phyloP scores from a whole-genome alignment of 2,329 filamentous ascomycete genomes.

The Diaporthe sp. region DNA sequence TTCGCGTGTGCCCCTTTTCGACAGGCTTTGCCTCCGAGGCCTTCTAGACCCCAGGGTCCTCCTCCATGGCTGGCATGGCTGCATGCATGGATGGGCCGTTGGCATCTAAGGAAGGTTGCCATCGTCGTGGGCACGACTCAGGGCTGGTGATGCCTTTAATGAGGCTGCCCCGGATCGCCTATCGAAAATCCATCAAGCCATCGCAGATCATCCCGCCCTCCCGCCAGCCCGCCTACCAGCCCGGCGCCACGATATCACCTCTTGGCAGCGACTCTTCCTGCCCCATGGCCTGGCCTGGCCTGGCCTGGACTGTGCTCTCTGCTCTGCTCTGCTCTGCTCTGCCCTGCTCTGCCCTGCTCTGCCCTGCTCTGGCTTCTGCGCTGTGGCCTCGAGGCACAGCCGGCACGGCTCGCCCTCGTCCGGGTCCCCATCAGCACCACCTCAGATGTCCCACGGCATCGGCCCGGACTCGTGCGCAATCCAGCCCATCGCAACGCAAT shows the following conservation, averaged over 20 bases:
- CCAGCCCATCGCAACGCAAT: conserved; percentile 11
- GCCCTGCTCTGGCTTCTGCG: neutral
- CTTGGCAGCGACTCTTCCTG: conserved; percentile 1
- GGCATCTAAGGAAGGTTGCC: neutral
- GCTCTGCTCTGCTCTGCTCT: neutral
- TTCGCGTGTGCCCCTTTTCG: neutral
- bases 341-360: neutral
- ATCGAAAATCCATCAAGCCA: conserved; percentile 26
- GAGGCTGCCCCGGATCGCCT: conserved; percentile 17
- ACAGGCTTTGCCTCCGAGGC: neutral
- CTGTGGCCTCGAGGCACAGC: conserved; percentile 6
- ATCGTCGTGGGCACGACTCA: conserved; percentile 1
- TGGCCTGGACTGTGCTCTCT: neutral
- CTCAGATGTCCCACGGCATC: conserved; percentile 13
- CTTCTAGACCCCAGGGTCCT: neutral
- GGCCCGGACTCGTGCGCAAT: neutral
- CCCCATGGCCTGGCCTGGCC: neutral
- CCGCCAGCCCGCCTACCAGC: conserved; percentile 11
- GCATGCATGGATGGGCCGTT: conserved; percentile 4
- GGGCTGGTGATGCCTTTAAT: neutral
- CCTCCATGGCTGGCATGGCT: neutral
- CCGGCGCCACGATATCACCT: conserved; percentile 23
- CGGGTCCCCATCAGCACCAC: neutral
- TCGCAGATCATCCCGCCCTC: conserved; percentile 25
- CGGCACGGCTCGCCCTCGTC: neutral